Evolutionary conservation across 176 grass and related monocot species (phyloP).

Genomic region (Aechmea fasciata): DNA sequence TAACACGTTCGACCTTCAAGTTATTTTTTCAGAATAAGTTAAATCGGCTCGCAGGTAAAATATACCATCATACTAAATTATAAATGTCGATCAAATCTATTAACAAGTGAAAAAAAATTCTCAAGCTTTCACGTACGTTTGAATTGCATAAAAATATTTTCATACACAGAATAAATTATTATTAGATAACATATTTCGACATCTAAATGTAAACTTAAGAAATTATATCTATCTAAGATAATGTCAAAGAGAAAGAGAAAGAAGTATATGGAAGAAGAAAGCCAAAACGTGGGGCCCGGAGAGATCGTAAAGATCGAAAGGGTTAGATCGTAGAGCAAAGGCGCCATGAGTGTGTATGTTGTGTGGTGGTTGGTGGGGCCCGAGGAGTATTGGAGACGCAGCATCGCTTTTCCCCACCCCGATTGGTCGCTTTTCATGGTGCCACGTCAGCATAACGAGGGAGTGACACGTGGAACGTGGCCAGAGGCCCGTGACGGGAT

Average conservation of each 20-base stretch:
- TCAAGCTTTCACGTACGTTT: too few species aligned
- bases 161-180: too few species aligned
- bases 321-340: neutral
- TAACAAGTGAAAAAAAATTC: too few species aligned
- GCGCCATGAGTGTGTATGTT: neutral
- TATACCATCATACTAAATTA: too few species aligned
- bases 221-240: too few species aligned
- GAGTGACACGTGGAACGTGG: neutral
- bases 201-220: too few species aligned
- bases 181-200: too few species aligned
- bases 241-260: neutral
- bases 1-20: too few species aligned
- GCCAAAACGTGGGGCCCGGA: neutral
- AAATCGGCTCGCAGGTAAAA: too few species aligned
- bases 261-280: conserved; percentile 12
- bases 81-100: too few species aligned
- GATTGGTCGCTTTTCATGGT: conserved; percentile 1
- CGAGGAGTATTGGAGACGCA: conserved; percentile 9
- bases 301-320: conserved; percentile 10
- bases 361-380: conserved; percentile 10
- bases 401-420: neutral
- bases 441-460: neutral
- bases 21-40: too few species aligned
- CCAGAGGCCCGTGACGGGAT: neutral
- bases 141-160: too few species aligned